Evolutionary conservation across 2,329 filamentous ascomycete genomes (phyloP).

Genomic region (Triangularia setosa): DNA sequence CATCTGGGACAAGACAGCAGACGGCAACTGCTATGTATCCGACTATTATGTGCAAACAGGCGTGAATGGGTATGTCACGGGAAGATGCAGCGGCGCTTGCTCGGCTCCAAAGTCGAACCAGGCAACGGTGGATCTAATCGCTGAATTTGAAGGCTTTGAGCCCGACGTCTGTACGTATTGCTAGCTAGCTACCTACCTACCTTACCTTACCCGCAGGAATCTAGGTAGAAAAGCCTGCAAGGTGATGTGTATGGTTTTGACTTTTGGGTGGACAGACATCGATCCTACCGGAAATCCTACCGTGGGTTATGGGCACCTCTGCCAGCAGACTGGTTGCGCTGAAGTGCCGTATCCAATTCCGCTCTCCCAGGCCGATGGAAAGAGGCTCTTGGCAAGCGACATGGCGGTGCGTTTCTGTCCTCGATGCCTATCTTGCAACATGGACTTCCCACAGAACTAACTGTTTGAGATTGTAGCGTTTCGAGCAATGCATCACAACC

Average conservation of each 20-base stretch:
- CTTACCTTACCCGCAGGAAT: no score
- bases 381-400: constrained; percentile 38
- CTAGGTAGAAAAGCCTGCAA: not conserved
- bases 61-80: constrained; percentile 15
- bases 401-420: constrained; percentile 23
- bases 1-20: constrained; percentile 21
- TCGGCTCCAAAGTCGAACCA: constrained; percentile 15
- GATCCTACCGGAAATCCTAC: constrained; percentile 46
- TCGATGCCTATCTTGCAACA: not conserved
- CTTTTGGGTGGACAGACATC: constrained; percentile 17
- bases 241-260: not conserved
- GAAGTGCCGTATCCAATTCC: constrained; percentile 46
- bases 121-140: constrained; percentile 20
- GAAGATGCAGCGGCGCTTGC: constrained; percentile 15
- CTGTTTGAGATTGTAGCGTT: constrained; percentile 11
- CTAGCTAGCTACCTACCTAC: no score
- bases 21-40: constrained; percentile 20
- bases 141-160: constrained; percentile 17
- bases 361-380: constrained; percentile 38
- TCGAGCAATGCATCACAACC: constrained; percentile 38
- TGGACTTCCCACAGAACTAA: constrained; percentile 18
- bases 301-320: constrained; percentile 50
- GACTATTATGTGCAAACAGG: constrained; percentile 23
- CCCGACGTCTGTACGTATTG: constrained; percentile 14
- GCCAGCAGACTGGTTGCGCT: constrained; percentile 37